Evolutionary conservation across 1,284 basidiomycete genomes (phyloP).

Genomic region (Apiotrichum gracile): DNA sequence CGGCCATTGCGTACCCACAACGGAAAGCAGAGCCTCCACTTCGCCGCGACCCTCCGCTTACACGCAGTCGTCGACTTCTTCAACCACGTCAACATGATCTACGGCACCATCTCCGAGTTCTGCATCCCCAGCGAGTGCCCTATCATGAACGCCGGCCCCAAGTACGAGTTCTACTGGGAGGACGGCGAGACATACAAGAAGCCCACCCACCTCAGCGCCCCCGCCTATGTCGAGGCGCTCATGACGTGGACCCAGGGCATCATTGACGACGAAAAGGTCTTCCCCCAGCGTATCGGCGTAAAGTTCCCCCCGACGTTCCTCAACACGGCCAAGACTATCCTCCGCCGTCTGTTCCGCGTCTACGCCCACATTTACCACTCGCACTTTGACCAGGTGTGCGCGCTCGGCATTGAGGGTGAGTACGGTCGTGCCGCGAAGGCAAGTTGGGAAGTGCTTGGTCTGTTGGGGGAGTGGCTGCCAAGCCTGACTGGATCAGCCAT

Average conservation of each 20-base stretch:
- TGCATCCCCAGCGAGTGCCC: constrained; percentile 95
- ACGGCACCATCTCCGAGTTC: constrained; percentile 93
- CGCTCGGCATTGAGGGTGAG: constrained; percentile 91
- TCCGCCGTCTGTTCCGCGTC: constrained; percentile 87
- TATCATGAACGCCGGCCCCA: constrained; percentile 96
- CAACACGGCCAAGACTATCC: constrained; percentile 84
- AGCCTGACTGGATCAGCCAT: no score
- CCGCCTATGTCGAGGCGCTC: constrained; percentile 94
- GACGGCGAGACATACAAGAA: constrained; percentile 85
- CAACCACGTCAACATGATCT: constrained; percentile 93
- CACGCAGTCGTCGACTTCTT: constrained; percentile 83
- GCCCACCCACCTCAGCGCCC: constrained; percentile 88
- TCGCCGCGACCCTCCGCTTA: not conserved
- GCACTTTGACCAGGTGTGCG: constrained; percentile 98
- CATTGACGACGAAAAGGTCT: constrained; percentile 86
- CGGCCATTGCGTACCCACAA: no score
- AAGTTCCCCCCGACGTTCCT: constrained; percentile 89
- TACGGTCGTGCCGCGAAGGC: no score
- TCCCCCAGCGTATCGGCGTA: constrained; percentile 92
- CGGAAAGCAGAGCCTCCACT: no score
- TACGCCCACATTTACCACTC: constrained; percentile 99
- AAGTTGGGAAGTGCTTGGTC: no score
- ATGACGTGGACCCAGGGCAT: constrained; percentile 98
- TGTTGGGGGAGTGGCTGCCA: no score
- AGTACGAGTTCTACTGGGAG: constrained; percentile 99